Base-by-base conservation (phyloP, 768 basidiomycete genomes). In the Naganishia kalamii region DNA sequence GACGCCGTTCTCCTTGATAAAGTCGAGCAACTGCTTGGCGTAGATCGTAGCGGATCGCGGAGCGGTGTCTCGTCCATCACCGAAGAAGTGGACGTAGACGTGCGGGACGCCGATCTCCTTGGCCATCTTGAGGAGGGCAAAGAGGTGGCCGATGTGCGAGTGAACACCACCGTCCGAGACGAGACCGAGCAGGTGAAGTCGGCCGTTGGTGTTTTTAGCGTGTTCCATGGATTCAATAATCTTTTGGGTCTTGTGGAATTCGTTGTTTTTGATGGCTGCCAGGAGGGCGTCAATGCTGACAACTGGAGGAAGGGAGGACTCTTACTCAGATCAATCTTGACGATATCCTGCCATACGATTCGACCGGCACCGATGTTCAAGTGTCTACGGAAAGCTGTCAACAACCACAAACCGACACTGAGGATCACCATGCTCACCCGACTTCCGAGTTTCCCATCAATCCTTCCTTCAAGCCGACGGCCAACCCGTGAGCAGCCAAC, bases 381-480 rank as follows among this genome's bases (percentile, higher is more conserved):
- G 75, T 96, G 92, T 3, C 92, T 94, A 66, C n/a, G 65, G n/a
- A 3, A 37, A 46, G 8, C 46, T 15, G 23, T 44, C 10, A 19
- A 5, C 23, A 23, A 29, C 12, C n/a, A 5, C 37, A 13, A 29
- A 29, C 59, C 15, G 15, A 19, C 21, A n/a, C 37, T 25, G 41
- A 8, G 27, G 32, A 46, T n/a, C 21, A n/a, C 41, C 11, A 43
- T 30, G 62, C 89, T 65, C 73, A 92, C 90, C 92, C 93, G 68
- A 96, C 92, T 80, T 97, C 92, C 2, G 92, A 94, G 81, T 97
- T 94, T 17, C 92, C 93, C 93, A 97, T 97, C 61, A 96, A 84
- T 0, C 92, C 93, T 47, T 96, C 93, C 71, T 82, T 90, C 62
- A 97, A 82, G 0, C 92, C 92, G 5, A 96, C 93, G 6, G 92